Base-by-base conservation (phyloP, 192 early-diverging fungal genomes). In the Pilobolus umbonatus region DNA sequence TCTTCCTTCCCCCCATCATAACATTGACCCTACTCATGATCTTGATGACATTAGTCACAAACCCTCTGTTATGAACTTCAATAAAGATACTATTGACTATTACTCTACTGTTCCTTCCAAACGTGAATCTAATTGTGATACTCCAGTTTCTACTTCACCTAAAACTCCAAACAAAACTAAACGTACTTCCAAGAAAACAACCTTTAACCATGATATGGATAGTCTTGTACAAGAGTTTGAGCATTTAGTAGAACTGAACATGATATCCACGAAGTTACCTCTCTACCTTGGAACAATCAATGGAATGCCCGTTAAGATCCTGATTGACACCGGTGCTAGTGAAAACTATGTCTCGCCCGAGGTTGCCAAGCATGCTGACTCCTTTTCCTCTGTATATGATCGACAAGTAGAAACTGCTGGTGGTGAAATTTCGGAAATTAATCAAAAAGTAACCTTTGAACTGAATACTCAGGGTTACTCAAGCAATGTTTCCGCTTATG, bases 271-370 rank as follows among this genome's bases (percentile, higher is more conserved):
- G 2, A 22, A 11, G 6, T 25, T 49, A 4, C 47, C 47, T 25
- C 47, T 49, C 5, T 49, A 49, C 15, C 5, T 6, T 49, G 47
- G n/a, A 26, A 28, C 28, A 6, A 8, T 9, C 24, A 25, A 25
- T 28, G 24, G 15, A 8, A 19, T 26, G 28, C 4, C 2, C 7
- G 15, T 49, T 22, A 8, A 9, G 15, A 25, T 49, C 6, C 26
- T 49, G 24, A 50, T 50, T 11, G 28, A 50, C 11, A 30, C 22
- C 26, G 28, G 48, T 50, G 48, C 48, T 10, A 50, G 48, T 50
- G 48, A 19, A 50, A 50, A 50, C 28, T 50, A 30, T 50, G 48
- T 50, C 9, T 50, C 28, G 4, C 48, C 48, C 9, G 28, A 50
- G 28, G 28, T 50, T 4, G 28, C 28, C 2, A 19, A 50, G 11